Conservation (phyloP, 495 filamentous ascomycete genomes). For the Penicillium canescens region DNA sequence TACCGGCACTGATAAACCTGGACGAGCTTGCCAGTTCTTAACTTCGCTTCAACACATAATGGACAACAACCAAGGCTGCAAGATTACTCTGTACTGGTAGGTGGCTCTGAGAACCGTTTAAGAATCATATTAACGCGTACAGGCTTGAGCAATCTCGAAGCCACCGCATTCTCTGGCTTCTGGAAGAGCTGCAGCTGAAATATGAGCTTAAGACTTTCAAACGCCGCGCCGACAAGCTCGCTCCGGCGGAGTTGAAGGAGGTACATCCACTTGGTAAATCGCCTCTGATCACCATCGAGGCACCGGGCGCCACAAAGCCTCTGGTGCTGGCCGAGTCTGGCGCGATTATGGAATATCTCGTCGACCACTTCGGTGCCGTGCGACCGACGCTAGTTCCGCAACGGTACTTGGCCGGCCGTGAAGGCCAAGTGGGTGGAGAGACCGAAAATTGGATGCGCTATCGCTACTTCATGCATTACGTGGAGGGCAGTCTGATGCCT, state of each 20-base stretch:
- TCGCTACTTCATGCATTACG: slow-evolving; percentile 79
- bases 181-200: slow-evolving; percentile 77
- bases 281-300: slow-evolving; percentile 66
- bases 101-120: slow-evolving; percentile 1
- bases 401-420: slow-evolving; percentile 52
- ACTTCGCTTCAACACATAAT: slow-evolving; percentile 13
- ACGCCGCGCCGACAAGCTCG: slow-evolving; percentile 59
- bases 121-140: not conserved
- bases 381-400: slow-evolving; percentile 58
- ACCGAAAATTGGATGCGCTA: slow-evolving; percentile 75
- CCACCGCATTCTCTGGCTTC: slow-evolving; percentile 85
- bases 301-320: slow-evolving; percentile 44
- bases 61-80: slow-evolving; percentile 48
- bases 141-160: slow-evolving; percentile 58
- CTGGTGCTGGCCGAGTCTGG: slow-evolving; percentile 79
- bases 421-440: slow-evolving; percentile 63
- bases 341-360: slow-evolving; percentile 76
- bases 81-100: slow-evolving; percentile 78
- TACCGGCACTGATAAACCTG: not conserved
- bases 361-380: slow-evolving; percentile 63
- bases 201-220: slow-evolving; percentile 79
- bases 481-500: slow-evolving; percentile 78
- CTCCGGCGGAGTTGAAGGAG: slow-evolving; percentile 69
- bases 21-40: not conserved
- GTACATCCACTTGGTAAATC: slow-evolving; percentile 87